Evolutionary conservation across 768 basidiomycete species (phyloP), one percentile per base, ranked within the genome.

Genomic region (Tricholomella constricta): DNA sequence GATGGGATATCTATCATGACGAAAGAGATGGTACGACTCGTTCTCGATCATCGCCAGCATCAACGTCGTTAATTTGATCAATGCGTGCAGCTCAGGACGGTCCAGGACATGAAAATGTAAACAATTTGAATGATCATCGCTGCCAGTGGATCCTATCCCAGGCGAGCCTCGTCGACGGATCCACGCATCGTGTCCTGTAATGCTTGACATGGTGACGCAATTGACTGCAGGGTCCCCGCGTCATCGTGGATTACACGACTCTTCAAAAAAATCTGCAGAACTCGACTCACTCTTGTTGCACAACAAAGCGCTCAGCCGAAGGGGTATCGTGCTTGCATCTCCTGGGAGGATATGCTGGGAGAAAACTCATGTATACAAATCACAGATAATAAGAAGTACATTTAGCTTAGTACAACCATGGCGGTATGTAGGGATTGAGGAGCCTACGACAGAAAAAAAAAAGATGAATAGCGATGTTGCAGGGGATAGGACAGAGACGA

Each of bases 121-220:
- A 45, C 5, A 43, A 40, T 38, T 38, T 38, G 37, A 48, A 26
- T 14, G 56, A 57, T 57, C 56, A 42, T 48, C 55, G 55, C 45
- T 51, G 49, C 38, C 42, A 26, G 36, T 45, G 51, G n/a, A 52
- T 35, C 48, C 23, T 17, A 32, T 42, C 35, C 37, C 34, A 20
- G 20, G 5, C 45, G n/a, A 6, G n/a, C n/a, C 27, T 52, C 56
- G 47, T 49, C 36, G n/a, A 26, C 38, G 36, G 51, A 57, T 57
- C 51, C 56, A 52, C 56, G n/a, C 27, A 25, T 41, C 20, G 19
- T 25, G 40, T 26, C 31, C 14, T 22, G 31, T 4, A 35, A n/a
- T 9, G 31, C n/a, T 29, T 27, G n/a, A 26, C 31, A 29, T 19
- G 25, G 22, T 42, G 34, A 29, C 15, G 19, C 15, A 31, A 51